Evolutionary conservation across 441 rosid genomes (phyloP), one percentile per base, ranked within the genome.

Genomic region (Brassica hybrid): DNA sequence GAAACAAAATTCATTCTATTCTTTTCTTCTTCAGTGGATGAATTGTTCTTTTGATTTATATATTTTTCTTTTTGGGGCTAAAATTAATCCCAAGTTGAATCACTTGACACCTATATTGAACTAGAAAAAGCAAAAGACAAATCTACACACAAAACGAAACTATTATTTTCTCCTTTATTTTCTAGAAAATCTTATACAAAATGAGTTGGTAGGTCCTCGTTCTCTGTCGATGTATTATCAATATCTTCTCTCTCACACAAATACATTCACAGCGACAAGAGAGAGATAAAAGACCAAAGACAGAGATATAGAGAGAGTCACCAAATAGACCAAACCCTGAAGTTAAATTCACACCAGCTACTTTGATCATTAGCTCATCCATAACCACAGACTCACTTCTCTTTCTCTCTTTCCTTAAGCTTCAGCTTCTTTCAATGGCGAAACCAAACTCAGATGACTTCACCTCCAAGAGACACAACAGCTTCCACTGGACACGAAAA

Each of bases 401-500:
- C 23, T 3, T 9, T 65, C 50, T 25, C 30, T 61, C 52, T 32
- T n/a, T 7, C 38, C 41, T 5, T n/a, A 64, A 34, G 69, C 87
- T 67, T 34, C 67, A 66, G 5, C 65, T 63, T 75, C 59, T 76
- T 68, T 67, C 84, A 50, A 90, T 90, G 95, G 90, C 89, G 27
- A 90, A 36, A 76, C 70, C 73, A 79, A 19, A 81, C 76, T 80
- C 89, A 17, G 88, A 87, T 19, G 93, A 86, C 73, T 85, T 84
- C 54, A 61, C 90, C 72, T 90, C 97, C 78, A 93, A 89, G 84
- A 83, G 97, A 71, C 90, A 90, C 85, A 11, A 76, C 56, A 80
- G 77, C 62, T 95, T 89, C 87, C 97, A 88, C 74, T 90, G 98
- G 98, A 87, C 95, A 57, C 89, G 88, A 60, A 93, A 91, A 84